Base-by-base conservation (phyloP, 352 stramenopile genomes). In the Globisporangium spiculum region DNA sequence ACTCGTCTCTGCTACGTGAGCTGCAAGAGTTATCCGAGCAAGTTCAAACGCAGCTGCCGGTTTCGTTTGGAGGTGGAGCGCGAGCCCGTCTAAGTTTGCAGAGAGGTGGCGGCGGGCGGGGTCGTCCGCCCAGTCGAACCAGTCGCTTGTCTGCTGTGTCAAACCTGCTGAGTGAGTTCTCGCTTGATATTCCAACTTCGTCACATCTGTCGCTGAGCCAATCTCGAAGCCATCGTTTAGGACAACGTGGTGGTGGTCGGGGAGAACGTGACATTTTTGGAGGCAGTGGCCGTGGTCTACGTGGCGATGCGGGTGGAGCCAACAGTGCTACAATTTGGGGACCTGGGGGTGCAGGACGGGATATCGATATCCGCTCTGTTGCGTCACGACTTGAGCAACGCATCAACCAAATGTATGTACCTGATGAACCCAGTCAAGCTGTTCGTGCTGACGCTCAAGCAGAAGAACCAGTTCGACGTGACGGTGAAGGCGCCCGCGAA, bases 101-200 rank as follows among this genome's bases (percentile, higher is more conserved):
- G 26, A 80, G 81, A 38, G 69, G 76, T 38, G 69, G 72, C 24
- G 78, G 83, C 9, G 77, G 81, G 3, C 81, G 84, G 38, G 68
- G 72, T 38, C 75, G 79, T 38, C 86, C 86, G 14, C 83, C 84
- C 24, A 89, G 71, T 75, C 88, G 65, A 65, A 83, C 68, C 26
- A 93, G 84, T 62, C 78, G 83, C 20, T 70, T 92, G 57, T 90
- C 86, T 38, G 74, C 85, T 14, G 78, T 93, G 5, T 92, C 86
- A 0, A 92, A 93, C 60, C 56, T 95, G 34, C 71, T 95, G 20
- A 94, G 83, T 36, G 88, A 95, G 44, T 93, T 95, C 65, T 93
- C 88, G 7, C 70, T 95, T 18, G 86, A 94, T 57, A 88, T 93
- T 34, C 85, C 85, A 8, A 77, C 73, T 8, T 80, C 79, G 34